Evolutionary conservation across 2,329 filamentous ascomycete species (phyloP), one percentile per base, ranked within the genome.

Genomic region (Paraconiothyrium brasiliense): DNA sequence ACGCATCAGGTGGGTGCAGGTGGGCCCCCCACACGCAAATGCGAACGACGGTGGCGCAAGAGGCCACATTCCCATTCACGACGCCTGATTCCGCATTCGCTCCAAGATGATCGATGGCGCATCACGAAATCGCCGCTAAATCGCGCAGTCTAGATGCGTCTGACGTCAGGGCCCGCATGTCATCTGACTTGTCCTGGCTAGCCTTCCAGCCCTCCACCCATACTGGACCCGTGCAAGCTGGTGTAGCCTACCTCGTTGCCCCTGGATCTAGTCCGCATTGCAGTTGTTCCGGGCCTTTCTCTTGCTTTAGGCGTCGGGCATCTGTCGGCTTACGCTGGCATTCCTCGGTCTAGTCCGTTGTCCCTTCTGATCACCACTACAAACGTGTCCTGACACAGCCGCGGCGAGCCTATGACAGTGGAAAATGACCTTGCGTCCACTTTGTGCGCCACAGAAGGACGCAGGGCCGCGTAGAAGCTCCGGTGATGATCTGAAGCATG

Each of bases 71-170:
- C 35, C 35, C 35, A 20, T 41, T 22, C 14, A 20, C 16, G 43
- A 39, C 34, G 34, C 34, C 49, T 10, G 35, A 41, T 43, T 54
- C 7, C 35, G 50, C 50, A 54, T 50, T 7, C 20, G 43, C 20
- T 20, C 3, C 20, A 10, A 20, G 11, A 22, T 10, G n/a, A 24
- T 46, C 11, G 16, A 34, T 34, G 11, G 10, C 16, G n/a, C 24
- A 20, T 43, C 35, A 10, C 37, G 6, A 27, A 30, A 41, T 30
- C 22, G 11, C 22, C 22, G 22, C 35, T 32, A 54, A 30, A 54
- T 54, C 35, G 50, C 35, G 11, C 35, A 54, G 34, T 54, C 50
- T 54, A 41, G 50, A 54, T n/a, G 13, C 35, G 2, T 4, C 7
- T 16, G n/a, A 54, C 50, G 50, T 54, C 50, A 41, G 8, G 35